Evolutionary conservation across 1,139 yeast genomes (phyloP).

Genomic region (Suhomyces maxii): DNA sequence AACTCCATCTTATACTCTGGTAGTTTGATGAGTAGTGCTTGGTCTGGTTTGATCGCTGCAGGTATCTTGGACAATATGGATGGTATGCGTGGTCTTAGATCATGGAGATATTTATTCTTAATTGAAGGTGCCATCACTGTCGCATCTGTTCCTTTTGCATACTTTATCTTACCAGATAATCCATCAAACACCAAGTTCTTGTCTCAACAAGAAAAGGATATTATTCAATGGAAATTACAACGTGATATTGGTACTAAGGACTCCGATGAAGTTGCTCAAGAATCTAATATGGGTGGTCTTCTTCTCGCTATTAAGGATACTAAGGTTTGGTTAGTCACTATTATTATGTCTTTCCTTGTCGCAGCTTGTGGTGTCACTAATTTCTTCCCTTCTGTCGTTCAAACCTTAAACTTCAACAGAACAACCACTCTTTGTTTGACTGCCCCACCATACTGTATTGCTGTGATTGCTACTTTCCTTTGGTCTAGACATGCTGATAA

Average conservation of each 20-base stretch:
- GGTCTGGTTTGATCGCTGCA: conserved; percentile 74
- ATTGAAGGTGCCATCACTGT: conserved; percentile 25
- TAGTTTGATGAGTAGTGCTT: conserved; percentile 76
- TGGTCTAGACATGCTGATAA: conserved; percentile 62
- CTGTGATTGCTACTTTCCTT: conserved; percentile 51
- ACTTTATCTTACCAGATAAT: conserved; percentile 22
- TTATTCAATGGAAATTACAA: conserved; percentile 36
- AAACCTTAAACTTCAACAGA: conserved; percentile 50
- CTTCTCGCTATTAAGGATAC: conserved; percentile 42
- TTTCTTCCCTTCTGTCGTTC: conserved; percentile 61
- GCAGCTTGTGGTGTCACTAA: conserved; percentile 62
- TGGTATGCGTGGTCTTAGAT: conserved; percentile 44
- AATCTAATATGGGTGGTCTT: conserved; percentile 22
- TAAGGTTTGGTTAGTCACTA: conserved; percentile 50
- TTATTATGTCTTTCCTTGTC: conserved; percentile 48
- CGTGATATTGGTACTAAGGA: conserved; percentile 44
- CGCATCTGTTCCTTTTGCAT: conserved; percentile 22
- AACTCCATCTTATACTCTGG: conserved; percentile 63
- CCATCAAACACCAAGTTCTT: conserved; percentile 23
- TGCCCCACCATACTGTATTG: conserved; percentile 60
- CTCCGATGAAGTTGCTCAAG: conserved; percentile 28
- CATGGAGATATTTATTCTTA: conserved; percentile 23
- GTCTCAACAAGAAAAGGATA: conserved; percentile 20
- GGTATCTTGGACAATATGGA: conserved; percentile 52
- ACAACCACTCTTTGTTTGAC: conserved; percentile 55